Conservation (phyloP, 805 yeast genomes). For the Saturnispora quitensis region DNA sequence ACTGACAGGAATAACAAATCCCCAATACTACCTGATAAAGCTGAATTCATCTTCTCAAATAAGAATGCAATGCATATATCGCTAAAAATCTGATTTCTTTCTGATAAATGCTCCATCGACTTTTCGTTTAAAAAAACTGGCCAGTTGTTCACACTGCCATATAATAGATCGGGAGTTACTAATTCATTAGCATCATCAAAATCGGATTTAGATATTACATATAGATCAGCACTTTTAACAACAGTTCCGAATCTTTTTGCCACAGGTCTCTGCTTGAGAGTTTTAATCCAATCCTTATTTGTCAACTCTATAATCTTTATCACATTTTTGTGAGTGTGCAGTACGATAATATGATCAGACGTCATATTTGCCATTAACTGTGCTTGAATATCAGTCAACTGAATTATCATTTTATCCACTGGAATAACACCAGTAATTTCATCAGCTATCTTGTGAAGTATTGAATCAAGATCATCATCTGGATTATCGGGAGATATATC, state of each 20-base stretch:
- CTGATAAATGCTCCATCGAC: constrained; percentile 28
- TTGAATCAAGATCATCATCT: constrained; percentile 38
- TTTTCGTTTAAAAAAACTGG: constrained; percentile 79
- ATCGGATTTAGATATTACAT: constrained; percentile 50
- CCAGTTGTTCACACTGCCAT: constrained; percentile 64
- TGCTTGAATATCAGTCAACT: constrained; percentile 72
- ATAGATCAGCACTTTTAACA: constrained; percentile 63
- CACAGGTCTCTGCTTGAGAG: constrained; percentile 27
- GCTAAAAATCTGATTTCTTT: constrained; percentile 46
- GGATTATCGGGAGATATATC: neutral
- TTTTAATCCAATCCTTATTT: constrained; percentile 22
- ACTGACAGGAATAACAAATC: constrained; percentile 52
- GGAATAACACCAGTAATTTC: constrained; percentile 28
- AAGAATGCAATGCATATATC: constrained; percentile 55
- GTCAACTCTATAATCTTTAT: constrained; percentile 58
- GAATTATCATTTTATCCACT: constrained; percentile 52
- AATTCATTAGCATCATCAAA: constrained; percentile 13
- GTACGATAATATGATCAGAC: constrained; percentile 50
- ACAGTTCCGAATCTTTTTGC: constrained; percentile 64
- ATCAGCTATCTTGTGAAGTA: constrained; percentile 34
- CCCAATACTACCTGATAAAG: constrained; percentile 25
- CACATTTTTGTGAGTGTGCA: constrained; percentile 69
- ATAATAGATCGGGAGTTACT: constrained; percentile 27
- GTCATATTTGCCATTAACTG: constrained; percentile 51
- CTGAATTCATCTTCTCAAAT: constrained; percentile 43